phyloP scores from a whole-genome alignment of 2,329 filamentous ascomycete species.

The Chaetomiaceae sp. region DNA sequence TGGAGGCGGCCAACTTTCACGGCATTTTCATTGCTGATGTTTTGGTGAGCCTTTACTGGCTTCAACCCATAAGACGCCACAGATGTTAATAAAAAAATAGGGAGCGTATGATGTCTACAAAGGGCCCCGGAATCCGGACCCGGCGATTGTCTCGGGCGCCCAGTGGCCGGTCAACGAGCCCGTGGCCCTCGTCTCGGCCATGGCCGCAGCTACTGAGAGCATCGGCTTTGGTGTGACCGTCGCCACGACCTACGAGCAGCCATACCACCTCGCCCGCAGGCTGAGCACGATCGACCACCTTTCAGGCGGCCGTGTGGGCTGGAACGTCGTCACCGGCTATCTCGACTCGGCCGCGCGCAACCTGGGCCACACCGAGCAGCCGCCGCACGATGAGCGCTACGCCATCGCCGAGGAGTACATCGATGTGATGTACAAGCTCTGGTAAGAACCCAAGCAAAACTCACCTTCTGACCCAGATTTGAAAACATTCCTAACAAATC shows the following conservation, averaged over 20 bases:
- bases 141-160: not conserved
- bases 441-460: not conserved
- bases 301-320: not conserved
- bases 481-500: too few relatives aligned
- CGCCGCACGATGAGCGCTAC: conserved; percentile 1
- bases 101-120: conserved; percentile 2
- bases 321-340: conserved; percentile 1
- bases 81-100: not conserved
- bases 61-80: too few relatives aligned
- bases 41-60: not conserved
- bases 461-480: not conserved
- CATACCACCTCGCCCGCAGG: conserved; percentile 1
- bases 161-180: conserved; percentile 3
- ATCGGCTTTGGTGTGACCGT: not conserved
- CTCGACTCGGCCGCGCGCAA: conserved; percentile 1
- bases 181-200: not conserved
- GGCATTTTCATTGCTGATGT: conserved; percentile 5
- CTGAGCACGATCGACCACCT: conserved; percentile 1
- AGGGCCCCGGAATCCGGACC: not conserved
- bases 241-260: conserved; percentile 1
- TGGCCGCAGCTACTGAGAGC: conserved; percentile 1
- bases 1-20: conserved; percentile 1
- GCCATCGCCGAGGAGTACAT: conserved; percentile 3
- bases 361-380: not conserved
- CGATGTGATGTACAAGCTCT: conserved; percentile 2